A percentile compares a stretch with the other conserved stretches of the same genome.
Conservation (phyloP, 257 asterid species). For the Ocimum tenuiflorum region DNA sequence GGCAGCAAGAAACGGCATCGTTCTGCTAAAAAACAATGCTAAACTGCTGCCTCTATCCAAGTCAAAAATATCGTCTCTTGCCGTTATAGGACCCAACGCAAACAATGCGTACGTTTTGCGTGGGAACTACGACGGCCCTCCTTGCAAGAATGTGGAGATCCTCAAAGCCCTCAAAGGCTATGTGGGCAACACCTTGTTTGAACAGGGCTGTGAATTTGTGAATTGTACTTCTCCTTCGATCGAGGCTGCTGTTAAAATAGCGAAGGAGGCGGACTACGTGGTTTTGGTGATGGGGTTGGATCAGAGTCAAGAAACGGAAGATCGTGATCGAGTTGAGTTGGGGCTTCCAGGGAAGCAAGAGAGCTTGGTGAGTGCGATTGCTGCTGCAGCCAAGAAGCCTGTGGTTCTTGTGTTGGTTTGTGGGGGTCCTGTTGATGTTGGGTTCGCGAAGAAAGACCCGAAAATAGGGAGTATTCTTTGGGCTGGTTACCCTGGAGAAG, state of each 20-base stretch:
- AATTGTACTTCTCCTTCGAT: conserved; percentile 39
- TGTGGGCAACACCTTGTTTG: conserved; percentile 23
- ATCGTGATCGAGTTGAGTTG: conserved; percentile 47
- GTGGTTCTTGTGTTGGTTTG: conserved; percentile 58
- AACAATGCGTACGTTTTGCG: conserved; percentile 39
- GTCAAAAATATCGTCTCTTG: conserved; percentile 37
- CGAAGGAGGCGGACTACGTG: conserved; percentile 50
- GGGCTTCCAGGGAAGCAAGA: conserved; percentile 73
- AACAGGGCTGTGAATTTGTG: conserved; percentile 47
- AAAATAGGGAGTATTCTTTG: conserved; percentile 69
- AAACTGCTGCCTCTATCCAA: conserved; percentile 62
- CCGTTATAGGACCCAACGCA: conserved; percentile 75
- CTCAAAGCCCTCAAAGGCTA: conserved; percentile 41
- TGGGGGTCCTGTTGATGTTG: conserved; percentile 70
- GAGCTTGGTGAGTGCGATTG: conserved; percentile 46
- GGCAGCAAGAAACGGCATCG: conserved; percentile 77
- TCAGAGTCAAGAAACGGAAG: conserved; percentile 55
- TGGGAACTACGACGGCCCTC: conserved; percentile 67
- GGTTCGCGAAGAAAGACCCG: conserved; percentile 47
- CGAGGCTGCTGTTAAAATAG: conserved; percentile 37
- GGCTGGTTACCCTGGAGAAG: conserved; percentile 91
- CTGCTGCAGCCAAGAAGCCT: conserved; percentile 55
- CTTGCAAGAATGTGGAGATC: conserved; percentile 54
- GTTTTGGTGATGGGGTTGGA: conserved; percentile 81
- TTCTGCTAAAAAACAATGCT: conserved; percentile 62